Evolutionary conservation across 495 filamentous ascomycete species (phyloP), one percentile per base, ranked within the genome.

Genomic region (Podospora appendiculata): DNA sequence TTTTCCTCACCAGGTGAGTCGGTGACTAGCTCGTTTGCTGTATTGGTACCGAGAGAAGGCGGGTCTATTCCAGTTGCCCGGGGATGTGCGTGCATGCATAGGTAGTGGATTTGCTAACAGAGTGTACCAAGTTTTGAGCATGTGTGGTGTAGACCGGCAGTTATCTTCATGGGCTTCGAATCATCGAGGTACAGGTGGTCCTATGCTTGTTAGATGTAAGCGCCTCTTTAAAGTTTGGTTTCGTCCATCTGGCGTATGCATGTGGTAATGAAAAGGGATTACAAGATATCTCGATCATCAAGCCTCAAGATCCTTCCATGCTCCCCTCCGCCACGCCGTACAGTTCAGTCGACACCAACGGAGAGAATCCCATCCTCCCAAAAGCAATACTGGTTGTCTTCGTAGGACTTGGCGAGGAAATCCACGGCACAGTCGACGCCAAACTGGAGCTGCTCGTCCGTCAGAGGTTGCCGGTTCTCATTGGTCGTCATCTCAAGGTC

Each of bases 131-230:
- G 25, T 25, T 25, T 25, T 25, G 25, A 25, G 25, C 25, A 25
- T 25, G 25, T 25, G 25, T 25, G 25, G 25, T 25, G 25, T 25
- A 25, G 25, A 5, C 5, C 5, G 25, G 25, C 2, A 25, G 25
- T 25, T 5, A 25, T 25, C 2, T 25, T 25, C 25, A 25, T 5
- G 2, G 5, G 25, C 25, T 25, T 25, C 25, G 5, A 25, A 25
- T 25, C 25, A 25, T 25, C n/a, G n/a, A n/a, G n/a, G n/a, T n/a
- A n/a, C n/a, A n/a, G n/a, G n/a, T n/a, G n/a, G n/a, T n/a, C n/a
- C n/a, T n/a, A n/a, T n/a, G n/a, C n/a, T 65, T 96, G 95, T 42
- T 42, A 13, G 11, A 42, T 10, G 41, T 42, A 14, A 42, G 41
- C 2, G 41, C 41, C 4, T 42, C 41, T 12, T 38, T 42, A 16